Evolutionary conservation across 169 alveolate genomes (phyloP), one percentile per base, ranked within the genome.

Genomic region (Plasmodium falciparum): DNA sequence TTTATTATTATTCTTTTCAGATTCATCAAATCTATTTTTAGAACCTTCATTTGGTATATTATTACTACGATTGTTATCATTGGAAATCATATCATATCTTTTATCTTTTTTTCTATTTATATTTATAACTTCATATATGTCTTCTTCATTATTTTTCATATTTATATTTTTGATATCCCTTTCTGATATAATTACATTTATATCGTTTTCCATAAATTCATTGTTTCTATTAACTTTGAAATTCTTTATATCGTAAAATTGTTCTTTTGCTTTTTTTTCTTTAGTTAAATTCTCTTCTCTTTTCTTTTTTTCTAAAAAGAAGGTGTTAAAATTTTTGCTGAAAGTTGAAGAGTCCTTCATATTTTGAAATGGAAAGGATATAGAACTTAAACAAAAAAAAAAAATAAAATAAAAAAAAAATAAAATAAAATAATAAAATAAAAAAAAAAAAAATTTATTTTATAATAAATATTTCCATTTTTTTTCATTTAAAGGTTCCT

Each of bases 221-320:
- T 66, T 58, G 2, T 54, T 65, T 56, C 15, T 3, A 52, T 45
- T 47, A 15, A 65, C 89, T 17, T 54, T 78, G 66, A 78, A 78
- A 78, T 78, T 78, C 6, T 71, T 65, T 7, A 50, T 24, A n/a
- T 78, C 56, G 2, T 49, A 78, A 24, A 29, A 17, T 9, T 49
- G 65, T 76, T 76, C 74, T 66, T 78, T 78, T 78, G 26, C 54
- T 33, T 65, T 45, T 56, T 73, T 73, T 24, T 73, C 58, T 54
- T 29, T 13, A 73, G 12, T 43, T 71, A 49, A 20, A 15, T 22
- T 71, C 12, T 71, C 45, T 71, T 66, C 74, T 52, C 89, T 78
- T 78, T 65, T 78, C 13, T 78, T 78, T 39, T 17, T 47, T 15
- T 70, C 66, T 59, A 24, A 13, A 17, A 56, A 39, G 22, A 56